phyloP scores from a whole-genome alignment of 768 basidiomycete species.

The Pilatotrama ljubarskyi region DNA sequence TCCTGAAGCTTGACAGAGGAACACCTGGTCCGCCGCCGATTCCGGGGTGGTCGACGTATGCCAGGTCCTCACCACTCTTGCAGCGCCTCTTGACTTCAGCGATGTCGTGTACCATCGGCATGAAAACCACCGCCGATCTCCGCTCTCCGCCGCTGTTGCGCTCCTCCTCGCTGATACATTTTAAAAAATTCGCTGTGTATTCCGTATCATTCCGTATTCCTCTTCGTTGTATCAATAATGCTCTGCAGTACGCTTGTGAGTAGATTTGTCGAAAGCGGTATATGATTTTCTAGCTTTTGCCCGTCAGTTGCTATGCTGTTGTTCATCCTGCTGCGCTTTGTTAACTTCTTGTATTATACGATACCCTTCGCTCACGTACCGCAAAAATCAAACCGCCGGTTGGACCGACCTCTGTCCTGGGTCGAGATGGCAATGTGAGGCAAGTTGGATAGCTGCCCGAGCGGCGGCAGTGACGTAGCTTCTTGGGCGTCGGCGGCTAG shows the following conservation, averaged over 20 bases:
- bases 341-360: background rate
- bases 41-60: slow-evolving; percentile 12
- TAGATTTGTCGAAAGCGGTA: background rate
- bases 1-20: slow-evolving; percentile 23
- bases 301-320: background rate
- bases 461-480: background rate
- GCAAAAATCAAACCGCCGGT: slow-evolving; percentile 8
- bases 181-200: background rate
- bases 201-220: background rate
- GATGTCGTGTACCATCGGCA: too few relatives aligned
- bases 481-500: background rate
- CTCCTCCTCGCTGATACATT: too few relatives aligned
- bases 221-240: background rate
- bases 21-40: slow-evolving; percentile 20
- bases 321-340: background rate
- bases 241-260: background rate
- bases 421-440: background rate
- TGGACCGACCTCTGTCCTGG: background rate
- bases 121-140: too few relatives aligned
- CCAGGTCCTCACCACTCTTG: too few relatives aligned
- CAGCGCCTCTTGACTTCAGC: too few relatives aligned
- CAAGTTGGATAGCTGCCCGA: background rate
- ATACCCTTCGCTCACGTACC: background rate
- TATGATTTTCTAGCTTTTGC: background rate
- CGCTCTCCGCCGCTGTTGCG: too few relatives aligned